Conservation (phyloP, 352 stramenopile species). For the Phytophthora syringae region DNA sequence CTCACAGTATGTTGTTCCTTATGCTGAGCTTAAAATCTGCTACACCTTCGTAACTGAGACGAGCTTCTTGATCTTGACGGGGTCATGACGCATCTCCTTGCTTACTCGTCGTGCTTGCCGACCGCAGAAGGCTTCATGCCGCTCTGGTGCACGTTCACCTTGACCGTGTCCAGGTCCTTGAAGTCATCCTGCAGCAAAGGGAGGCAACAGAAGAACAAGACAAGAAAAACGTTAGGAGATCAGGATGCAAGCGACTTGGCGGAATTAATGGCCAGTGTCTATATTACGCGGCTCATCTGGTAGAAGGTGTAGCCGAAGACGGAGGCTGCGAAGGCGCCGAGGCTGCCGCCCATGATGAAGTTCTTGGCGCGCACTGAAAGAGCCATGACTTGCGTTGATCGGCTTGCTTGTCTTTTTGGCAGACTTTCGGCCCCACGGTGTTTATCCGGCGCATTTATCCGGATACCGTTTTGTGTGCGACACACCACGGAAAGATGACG, state of each 20-base stretch:
- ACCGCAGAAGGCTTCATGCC: constrained; percentile 70
- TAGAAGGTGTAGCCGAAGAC: constrained; percentile 83
- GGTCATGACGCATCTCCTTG: neutral
- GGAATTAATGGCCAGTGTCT: neutral
- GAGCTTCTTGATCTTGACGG: neutral
- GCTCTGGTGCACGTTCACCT: constrained; percentile 84
- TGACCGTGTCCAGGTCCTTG: constrained; percentile 77
- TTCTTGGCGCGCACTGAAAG: constrained; percentile 81
- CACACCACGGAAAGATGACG: no score
- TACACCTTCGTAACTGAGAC: neutral
- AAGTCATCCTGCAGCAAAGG: constrained; percentile 73
- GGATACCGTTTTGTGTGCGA: constrained; percentile 6
- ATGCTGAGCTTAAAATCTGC: neutral
- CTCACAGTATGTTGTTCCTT: neutral
- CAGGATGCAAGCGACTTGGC: neutral
- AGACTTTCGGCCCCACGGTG: constrained; percentile 5
- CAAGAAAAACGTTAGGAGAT: neutral
- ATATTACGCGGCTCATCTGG: constrained; percentile 80
- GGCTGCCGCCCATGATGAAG: constrained; percentile 68
- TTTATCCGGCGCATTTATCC: constrained; percentile 14
- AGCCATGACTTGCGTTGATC: constrained; percentile 52
- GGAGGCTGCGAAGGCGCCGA: constrained; percentile 65
- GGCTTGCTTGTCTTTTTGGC: neutral
- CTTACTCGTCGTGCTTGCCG: constrained; percentile 57
- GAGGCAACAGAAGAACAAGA: neutral